phyloP scores from a whole-genome alignment of 371 early-diverging fungal species.

The Globomyces sp. region DNA sequence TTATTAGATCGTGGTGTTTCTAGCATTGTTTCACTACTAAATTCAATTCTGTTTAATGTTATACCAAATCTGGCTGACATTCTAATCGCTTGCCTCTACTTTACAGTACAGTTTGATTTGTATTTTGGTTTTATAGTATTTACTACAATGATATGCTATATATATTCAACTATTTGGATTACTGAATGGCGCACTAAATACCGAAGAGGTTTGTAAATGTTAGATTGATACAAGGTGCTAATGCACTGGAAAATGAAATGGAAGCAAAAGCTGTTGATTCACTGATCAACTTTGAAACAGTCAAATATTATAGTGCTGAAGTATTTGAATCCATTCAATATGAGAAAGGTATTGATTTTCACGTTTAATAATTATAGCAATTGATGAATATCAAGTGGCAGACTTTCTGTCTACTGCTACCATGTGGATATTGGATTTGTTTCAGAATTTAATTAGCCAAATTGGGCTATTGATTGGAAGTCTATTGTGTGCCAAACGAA shows the following conservation, averaged over 20 bases:
- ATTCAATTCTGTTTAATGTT: conserved; percentile 83
- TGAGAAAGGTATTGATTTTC: conserved; percentile 32
- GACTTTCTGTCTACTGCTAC: conserved; percentile 71
- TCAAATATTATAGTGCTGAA: conserved; percentile 64
- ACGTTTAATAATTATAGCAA: conserved; percentile 33
- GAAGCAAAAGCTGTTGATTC: conserved; percentile 76
- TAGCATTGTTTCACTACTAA: conserved; percentile 62
- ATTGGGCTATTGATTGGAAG: conserved; percentile 70
- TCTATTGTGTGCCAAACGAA: conserved; percentile 74
- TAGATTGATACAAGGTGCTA: conserved; percentile 31
- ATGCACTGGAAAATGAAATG: not conserved
- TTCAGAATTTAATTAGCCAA: conserved; percentile 82
- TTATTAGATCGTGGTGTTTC: conserved; percentile 78
- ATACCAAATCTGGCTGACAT: conserved; percentile 89
- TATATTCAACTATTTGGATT: conserved; percentile 75
- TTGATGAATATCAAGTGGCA: conserved; percentile 75
- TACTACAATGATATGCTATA: conserved; percentile 82
- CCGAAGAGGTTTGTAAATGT: conserved; percentile 56
- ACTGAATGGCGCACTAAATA: conserved; percentile 92
- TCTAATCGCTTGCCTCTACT: conserved; percentile 69
- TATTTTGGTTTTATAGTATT: conserved; percentile 81
- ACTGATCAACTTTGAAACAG: conserved; percentile 93
- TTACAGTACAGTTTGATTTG: conserved; percentile 68
- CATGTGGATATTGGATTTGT: conserved; percentile 73
- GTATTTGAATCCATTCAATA: conserved; percentile 77